These are phyloP conservation scores for Closterium sp. DNA, from an alignment of 139 green algal genomes.

Conservation along the genomic window DNA sequence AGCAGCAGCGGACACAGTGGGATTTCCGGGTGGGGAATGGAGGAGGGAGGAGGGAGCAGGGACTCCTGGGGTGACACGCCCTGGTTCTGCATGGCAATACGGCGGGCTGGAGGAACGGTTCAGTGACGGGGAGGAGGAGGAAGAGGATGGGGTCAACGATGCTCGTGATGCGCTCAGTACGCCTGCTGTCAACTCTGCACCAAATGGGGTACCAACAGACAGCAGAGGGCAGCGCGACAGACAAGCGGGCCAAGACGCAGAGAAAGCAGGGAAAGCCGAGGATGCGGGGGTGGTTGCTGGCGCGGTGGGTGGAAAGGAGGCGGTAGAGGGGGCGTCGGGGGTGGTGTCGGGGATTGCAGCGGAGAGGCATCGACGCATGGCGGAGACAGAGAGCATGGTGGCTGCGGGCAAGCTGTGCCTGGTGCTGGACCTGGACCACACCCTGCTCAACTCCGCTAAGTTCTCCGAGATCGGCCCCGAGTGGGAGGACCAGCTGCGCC, in stretches of 20 bases:
- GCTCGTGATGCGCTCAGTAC: no score
- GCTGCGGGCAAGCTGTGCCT: slow-evolving; percentile 62
- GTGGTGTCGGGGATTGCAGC: neutral
- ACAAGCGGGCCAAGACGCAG: neutral
- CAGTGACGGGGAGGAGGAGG: neutral
- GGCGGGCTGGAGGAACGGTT: neutral
- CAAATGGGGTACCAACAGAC: no score
- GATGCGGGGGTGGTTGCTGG: neutral
- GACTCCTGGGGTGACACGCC: neutral
- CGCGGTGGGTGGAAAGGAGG: neutral
- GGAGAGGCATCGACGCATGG: slow-evolving; percentile 30
- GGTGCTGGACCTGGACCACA: slow-evolving; percentile 95
- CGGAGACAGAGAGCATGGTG: slow-evolving; percentile 40
- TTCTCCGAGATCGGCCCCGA: slow-evolving; percentile 42
- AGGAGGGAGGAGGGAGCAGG: neutral
- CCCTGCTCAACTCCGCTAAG: slow-evolving; percentile 79
- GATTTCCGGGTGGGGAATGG: neutral
- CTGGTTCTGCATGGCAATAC: neutral
- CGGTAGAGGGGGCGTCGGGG: neutral
- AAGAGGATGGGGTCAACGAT: no score
- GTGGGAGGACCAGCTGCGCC: slow-evolving; percentile 24
- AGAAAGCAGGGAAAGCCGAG: no score
- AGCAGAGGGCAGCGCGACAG: neutral
- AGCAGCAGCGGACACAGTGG: no score
- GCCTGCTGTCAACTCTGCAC: no score